phyloP scores from a whole-genome alignment of 2,329 filamentous ascomycete genomes.

The Diplocarpon mali region DNA sequence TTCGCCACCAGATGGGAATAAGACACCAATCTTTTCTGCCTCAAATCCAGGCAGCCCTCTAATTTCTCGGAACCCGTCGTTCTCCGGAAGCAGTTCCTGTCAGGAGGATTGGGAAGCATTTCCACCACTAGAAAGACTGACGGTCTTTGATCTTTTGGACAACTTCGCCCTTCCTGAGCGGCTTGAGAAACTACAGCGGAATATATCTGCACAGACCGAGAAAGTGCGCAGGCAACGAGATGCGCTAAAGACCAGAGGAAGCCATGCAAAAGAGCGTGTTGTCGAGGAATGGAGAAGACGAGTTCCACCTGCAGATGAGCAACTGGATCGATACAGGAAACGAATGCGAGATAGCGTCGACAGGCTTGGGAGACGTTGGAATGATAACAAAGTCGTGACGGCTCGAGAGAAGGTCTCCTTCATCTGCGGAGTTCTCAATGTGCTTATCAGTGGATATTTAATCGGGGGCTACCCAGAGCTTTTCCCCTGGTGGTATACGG shows the following conservation, averaged over 20 bases:
- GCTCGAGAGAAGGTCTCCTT: conserved; percentile 90
- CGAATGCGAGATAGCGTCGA: conserved; percentile 87
- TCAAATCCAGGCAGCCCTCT: conserved; percentile 38
- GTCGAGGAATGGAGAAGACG: conserved; percentile 87
- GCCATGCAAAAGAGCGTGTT: conserved; percentile 75
- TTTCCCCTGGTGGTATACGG: conserved; percentile 90
- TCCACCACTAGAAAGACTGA: conserved; percentile 79
- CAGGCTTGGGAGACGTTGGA: conserved; percentile 74
- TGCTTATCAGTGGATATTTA: conserved; percentile 91
- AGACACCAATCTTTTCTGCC: conserved; percentile 41
- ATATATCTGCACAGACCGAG: conserved; percentile 70
- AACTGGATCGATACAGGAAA: conserved; percentile 79
- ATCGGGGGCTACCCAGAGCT: conserved; percentile 76
- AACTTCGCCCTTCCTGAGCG: conserved; percentile 86
- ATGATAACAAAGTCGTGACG: conserved; percentile 79
- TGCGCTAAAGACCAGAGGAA: conserved; percentile 63
- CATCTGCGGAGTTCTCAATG: conserved; percentile 91
- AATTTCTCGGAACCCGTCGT: conserved; percentile 68
- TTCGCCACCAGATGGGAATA: conserved; percentile 36
- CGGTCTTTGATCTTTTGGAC: conserved; percentile 86
- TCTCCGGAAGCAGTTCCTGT: conserved; percentile 75
- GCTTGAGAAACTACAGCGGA: conserved; percentile 80
- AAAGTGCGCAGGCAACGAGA: conserved; percentile 77
- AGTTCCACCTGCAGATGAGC: conserved; percentile 79
- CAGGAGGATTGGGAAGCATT: conserved; percentile 82